phyloP scores from a whole-genome alignment of 306 rosid species.

The Corylus americana region DNA sequence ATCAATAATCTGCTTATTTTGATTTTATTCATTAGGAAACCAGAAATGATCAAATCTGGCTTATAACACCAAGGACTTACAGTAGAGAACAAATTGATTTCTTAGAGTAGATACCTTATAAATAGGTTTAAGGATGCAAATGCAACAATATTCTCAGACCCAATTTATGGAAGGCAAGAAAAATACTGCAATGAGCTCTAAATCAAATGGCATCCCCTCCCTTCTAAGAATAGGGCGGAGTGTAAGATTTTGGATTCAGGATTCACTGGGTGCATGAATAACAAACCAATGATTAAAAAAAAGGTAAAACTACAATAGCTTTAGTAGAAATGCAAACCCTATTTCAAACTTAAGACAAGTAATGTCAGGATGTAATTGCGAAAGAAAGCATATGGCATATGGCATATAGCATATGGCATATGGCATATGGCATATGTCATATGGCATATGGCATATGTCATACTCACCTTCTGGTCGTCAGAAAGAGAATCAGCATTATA shows the following conservation, averaged over 20 bases:
- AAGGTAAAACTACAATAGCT: conserved; percentile 1
- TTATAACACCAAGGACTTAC: background rate
- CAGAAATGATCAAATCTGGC: background rate
- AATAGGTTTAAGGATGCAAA: background rate
- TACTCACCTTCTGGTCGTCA: conserved; percentile 83
- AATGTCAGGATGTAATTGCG: conserved; percentile 4
- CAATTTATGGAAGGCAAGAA: background rate
- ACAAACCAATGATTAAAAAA: background rate
- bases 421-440: conserved; percentile 1
- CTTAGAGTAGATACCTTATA: background rate
- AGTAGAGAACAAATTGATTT: background rate
- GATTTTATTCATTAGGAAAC: background rate
- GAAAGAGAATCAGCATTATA: conserved; percentile 82
- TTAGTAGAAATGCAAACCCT: conserved; percentile 11
- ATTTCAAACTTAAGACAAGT: background rate
- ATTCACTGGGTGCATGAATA: background rate
- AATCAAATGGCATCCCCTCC: background rate
- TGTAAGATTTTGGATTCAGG: background rate
- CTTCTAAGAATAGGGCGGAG: background rate
- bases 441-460: conserved; percentile 1
- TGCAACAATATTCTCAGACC: background rate
- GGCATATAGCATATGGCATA: conserved; percentile 6
- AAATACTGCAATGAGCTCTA: background rate
- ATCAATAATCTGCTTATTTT: background rate
- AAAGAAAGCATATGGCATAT: conserved; percentile 8